Evolutionary conservation across 352 stramenopile genomes (phyloP).

Genomic region (Globisporangium spinosum): DNA sequence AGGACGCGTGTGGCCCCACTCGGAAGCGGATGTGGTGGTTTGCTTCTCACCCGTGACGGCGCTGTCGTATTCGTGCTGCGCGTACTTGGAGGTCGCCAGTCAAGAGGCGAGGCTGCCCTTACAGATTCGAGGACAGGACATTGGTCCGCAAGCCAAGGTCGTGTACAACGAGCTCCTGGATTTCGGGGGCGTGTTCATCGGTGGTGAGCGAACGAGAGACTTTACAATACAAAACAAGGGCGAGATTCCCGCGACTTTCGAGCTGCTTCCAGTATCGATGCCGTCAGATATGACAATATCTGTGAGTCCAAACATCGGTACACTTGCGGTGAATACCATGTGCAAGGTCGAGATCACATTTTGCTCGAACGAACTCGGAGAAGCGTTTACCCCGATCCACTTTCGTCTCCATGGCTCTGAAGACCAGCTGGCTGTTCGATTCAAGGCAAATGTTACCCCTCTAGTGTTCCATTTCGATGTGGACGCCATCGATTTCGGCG

Average conservation of each 20-base stretch:
- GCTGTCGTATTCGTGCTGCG: constrained; percentile 71
- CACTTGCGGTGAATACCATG: constrained; percentile 74
- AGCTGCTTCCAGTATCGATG: constrained; percentile 41
- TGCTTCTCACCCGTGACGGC: constrained; percentile 86
- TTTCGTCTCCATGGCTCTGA: constrained; percentile 88
- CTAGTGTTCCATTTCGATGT: constrained; percentile 92
- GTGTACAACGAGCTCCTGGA: constrained; percentile 93
- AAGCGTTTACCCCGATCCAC: constrained; percentile 80
- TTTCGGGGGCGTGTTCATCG: constrained; percentile 95
- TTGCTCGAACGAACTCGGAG: constrained; percentile 79
- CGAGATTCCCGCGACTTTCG: constrained; percentile 89
- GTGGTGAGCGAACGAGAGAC: constrained; percentile 80
- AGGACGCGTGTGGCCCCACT: constrained; percentile 91
- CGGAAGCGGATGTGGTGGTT: constrained; percentile 89
- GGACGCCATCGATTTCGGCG: constrained; percentile 90
- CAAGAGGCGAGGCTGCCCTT: constrained; percentile 88
- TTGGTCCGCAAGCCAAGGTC: constrained; percentile 91
- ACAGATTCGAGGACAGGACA: constrained; percentile 86
- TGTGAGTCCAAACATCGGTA: constrained; percentile 46
- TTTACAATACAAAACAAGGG: constrained; percentile 93
- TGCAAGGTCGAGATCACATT: constrained; percentile 87
- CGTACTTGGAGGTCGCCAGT: constrained; percentile 89
- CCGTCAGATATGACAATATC: constrained; percentile 34
- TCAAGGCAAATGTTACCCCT: constrained; percentile 90
- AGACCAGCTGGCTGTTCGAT: constrained; percentile 70